Evolutionary conservation across 2,329 filamentous ascomycete species (phyloP), one percentile per base, ranked within the genome.

Genomic region (Stachybotrys elegans): DNA sequence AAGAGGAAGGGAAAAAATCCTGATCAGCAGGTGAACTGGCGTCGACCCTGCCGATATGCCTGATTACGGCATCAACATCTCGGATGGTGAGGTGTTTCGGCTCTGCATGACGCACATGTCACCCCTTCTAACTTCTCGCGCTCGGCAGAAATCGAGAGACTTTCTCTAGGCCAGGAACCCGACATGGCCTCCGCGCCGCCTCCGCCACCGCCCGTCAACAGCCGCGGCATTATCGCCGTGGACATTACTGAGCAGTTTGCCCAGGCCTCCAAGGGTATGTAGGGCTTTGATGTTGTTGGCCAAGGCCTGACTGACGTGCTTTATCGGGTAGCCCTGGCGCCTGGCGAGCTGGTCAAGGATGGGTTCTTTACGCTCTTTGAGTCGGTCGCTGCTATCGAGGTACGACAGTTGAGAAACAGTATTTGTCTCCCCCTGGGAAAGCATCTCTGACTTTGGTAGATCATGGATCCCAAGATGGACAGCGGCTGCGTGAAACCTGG

Each of bases 381-480:
- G 68, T 86, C 91, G 40, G 93, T 98, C 54, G 88, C 88, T 49
- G 88, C 88, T 54, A 75, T 93, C 19, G 88, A 93, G 78, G 82
- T 78, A 62, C 44, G 67, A 49, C 8, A 27, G 25, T 13, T 19
- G 34, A 7, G 6, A 17, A 19, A 17, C 8, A 9, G 17, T 4
- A 14, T 21, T 19, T 41, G 17, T 16, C 44, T 51, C 27, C 53
- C 22, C 6, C 22, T 23, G 37, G 6, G 16, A 21, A n/a, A 20
- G n/a, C 34, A 14, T 32, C 5, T 21, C 42, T 43, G 23, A 13
- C 38, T 22, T n/a, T 12, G 21, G 17, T 25, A 98, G 93, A 95
- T 98, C 56, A 96, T 96, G 88, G 93, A 98, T 59, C 84, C 88
- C 1, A 98, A 97, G 68, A 98, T 98, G 93, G 93, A 98, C 65